Conservation (phyloP, 108 stramenopile species). For the Aurantiochytrium sp. region DNA sequence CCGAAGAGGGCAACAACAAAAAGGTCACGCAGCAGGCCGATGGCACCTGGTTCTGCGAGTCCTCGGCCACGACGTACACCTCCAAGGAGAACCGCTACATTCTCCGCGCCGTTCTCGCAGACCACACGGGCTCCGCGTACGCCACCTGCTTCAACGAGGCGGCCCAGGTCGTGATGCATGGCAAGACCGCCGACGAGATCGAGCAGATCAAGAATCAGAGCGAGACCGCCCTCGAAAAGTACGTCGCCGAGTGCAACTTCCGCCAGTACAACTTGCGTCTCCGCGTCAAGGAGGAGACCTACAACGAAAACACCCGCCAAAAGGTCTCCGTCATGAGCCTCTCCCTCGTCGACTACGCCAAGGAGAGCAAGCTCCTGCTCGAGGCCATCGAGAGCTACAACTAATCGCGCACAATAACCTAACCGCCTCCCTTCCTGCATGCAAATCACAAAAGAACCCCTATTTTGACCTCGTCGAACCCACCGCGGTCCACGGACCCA, state of each 20-base stretch:
- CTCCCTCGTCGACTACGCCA: conserved; percentile 36
- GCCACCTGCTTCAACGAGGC: conserved; percentile 52
- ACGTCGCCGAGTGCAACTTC: neutral
- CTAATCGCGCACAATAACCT: neutral
- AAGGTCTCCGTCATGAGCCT: conserved; percentile 46
- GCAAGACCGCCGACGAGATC: conserved; percentile 47
- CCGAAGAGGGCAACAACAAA: conserved; percentile 36
- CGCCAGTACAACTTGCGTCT: conserved; percentile 33
- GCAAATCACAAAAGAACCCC: no score
- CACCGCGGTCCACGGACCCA: no score
- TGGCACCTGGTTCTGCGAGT: conserved; percentile 23
- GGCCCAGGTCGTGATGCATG: conserved; percentile 36
- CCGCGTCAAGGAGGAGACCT: conserved; percentile 52
- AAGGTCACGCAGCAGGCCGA: conserved; percentile 14
- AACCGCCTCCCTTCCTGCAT: neutral
- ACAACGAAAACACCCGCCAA: conserved; percentile 48
- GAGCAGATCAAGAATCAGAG: conserved; percentile 20
- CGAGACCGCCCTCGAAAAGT: conserved; percentile 44
- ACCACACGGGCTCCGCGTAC: conserved; percentile 45
- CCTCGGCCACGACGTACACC: conserved; percentile 9
- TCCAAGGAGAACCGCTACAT: conserved; percentile 47
- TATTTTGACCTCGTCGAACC: no score
- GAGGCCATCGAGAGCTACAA: conserved; percentile 46
- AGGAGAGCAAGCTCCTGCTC: conserved; percentile 42
- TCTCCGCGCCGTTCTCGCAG: conserved; percentile 40